These are phyloP conservation scores for Brachypodium distachyon DNA, from an alignment of 202 grass and related monocot species.

Conservation along the genomic window DNA sequence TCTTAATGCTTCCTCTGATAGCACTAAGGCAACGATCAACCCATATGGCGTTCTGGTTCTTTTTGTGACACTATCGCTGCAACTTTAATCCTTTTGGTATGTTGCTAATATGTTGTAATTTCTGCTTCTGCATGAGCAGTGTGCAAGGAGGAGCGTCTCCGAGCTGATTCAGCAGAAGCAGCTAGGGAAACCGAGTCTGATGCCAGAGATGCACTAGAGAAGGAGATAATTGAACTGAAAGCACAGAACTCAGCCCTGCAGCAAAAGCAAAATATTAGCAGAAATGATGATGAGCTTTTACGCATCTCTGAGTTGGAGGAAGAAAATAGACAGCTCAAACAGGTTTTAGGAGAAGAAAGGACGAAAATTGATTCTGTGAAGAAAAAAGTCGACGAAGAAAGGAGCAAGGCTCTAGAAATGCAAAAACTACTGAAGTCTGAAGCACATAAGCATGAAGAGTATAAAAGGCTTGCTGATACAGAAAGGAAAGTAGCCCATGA, in stretches of 20 bases:
- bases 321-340: constrained; percentile 52
- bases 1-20: constrained; percentile 9
- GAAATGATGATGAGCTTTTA: constrained; percentile 29
- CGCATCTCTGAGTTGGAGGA: constrained; percentile 38
- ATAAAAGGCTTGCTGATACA: constrained; percentile 43
- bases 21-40: neutral
- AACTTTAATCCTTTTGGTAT: neutral
- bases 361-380: constrained; percentile 41
- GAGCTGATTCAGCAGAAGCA: constrained; percentile 51
- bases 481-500: constrained; percentile 58
- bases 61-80: neutral
- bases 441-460: constrained; percentile 58
- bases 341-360: constrained; percentile 61
- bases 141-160: constrained; percentile 47
- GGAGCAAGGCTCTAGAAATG: constrained; percentile 39
- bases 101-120: neutral
- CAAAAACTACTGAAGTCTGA: constrained; percentile 52
- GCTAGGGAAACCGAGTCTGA: constrained; percentile 55
- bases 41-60: neutral
- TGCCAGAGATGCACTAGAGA: constrained; percentile 69
- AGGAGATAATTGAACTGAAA: constrained; percentile 79
- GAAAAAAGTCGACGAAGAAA: constrained; percentile 41
- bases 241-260: constrained; percentile 37
- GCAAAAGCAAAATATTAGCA: constrained; percentile 26
- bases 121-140: constrained; percentile 26